Percentiles rank a stretch among this genome's conserved stretches.
Conservation (phyloP, 257 asterid species). For the Salvia rosmarinus region DNA sequence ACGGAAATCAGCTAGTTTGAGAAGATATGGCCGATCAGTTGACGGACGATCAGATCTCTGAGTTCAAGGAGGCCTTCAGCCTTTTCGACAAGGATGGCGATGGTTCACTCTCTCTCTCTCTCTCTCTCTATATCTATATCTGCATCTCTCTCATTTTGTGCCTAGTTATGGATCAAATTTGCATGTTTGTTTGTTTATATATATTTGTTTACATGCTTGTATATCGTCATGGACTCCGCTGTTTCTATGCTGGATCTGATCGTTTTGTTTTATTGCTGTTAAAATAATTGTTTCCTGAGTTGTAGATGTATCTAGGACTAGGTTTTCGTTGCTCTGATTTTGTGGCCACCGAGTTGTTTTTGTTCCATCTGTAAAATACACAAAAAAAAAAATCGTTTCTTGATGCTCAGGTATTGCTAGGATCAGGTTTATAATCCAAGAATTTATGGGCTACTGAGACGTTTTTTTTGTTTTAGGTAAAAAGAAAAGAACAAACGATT, state of each 20-base stretch:
- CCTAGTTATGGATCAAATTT: background rate
- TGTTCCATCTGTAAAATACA: background rate
- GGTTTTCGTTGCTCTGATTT: background rate
- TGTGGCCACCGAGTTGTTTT: background rate
- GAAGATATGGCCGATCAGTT: background rate
- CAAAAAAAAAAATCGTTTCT: background rate
- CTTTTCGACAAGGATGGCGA: too few relatives aligned
- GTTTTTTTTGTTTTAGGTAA: too few relatives aligned
- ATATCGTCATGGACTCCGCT: constrained; percentile 3
- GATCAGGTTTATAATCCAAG: background rate
- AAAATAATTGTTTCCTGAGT: constrained; percentile 29
- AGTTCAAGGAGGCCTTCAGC: too few relatives aligned
- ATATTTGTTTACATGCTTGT: constrained; percentile 14
- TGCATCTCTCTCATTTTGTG: background rate
- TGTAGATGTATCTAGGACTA: constrained; percentile 16
- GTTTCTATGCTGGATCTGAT: constrained; percentile 35
- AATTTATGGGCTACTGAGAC: background rate
- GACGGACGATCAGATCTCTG: too few relatives aligned
- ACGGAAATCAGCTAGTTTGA: background rate
- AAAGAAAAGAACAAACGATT: too few relatives aligned
- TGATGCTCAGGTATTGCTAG: background rate
- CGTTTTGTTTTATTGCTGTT: background rate
- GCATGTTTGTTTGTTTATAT: background rate
- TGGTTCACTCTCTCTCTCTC: background rate
- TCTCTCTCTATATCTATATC: background rate